Evolutionary conservation across 495 filamentous ascomycete species (phyloP).

Genomic region (Alectoria sarmentosa): DNA sequence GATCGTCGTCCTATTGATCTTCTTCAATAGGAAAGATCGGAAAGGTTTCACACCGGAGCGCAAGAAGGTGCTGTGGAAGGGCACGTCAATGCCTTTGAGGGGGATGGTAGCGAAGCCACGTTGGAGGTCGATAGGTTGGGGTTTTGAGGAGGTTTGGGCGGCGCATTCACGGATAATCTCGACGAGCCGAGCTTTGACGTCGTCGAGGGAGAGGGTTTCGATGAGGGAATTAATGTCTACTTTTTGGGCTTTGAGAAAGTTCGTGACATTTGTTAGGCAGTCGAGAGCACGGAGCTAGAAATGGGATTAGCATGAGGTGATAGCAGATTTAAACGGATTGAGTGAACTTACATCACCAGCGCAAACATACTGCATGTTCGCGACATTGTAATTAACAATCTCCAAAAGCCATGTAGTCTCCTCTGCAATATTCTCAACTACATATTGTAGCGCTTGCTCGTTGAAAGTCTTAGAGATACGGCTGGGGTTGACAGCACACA

Average conservation of each 20-base stretch:
- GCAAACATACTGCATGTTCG: conserved; percentile 97
- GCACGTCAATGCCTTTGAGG: conserved; percentile 93
- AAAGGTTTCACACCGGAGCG: conserved; percentile 97
- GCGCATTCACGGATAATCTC: conserved; percentile 81
- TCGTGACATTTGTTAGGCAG: conserved; percentile 83
- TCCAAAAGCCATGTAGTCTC: conserved; percentile 92
- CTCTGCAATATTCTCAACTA: conserved; percentile 87
- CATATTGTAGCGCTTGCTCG: conserved; percentile 90
- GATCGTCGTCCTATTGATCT: conserved; percentile 97
- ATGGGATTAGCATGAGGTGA: conserved; percentile 87
- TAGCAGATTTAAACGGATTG: conserved; percentile 81
- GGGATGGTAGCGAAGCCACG: conserved; percentile 96
- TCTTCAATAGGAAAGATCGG: conserved; percentile 94
- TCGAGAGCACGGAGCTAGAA: conserved; percentile 74
- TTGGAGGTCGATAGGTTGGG: conserved; percentile 76
- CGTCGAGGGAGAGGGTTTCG: conserved; percentile 71
- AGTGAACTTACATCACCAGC: conserved; percentile 93
- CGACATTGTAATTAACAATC: conserved; percentile 98
- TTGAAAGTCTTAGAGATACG: conserved; percentile 97
- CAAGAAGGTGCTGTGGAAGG: conserved; percentile 97
- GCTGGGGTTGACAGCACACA: conserved; percentile 98
- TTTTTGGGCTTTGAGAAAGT: conserved; percentile 91
- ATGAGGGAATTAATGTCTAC: conserved; percentile 92
- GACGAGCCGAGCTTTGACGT: conserved; percentile 75
- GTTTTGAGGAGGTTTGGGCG: conserved; percentile 78